A percentile compares a stretch with the other conserved stretches of the same genome.
These are phyloP conservation scores for Claviceps purpurea DNA, from an alignment of 2,329 filamentous ascomycete species.

Conservation along the genomic window DNA sequence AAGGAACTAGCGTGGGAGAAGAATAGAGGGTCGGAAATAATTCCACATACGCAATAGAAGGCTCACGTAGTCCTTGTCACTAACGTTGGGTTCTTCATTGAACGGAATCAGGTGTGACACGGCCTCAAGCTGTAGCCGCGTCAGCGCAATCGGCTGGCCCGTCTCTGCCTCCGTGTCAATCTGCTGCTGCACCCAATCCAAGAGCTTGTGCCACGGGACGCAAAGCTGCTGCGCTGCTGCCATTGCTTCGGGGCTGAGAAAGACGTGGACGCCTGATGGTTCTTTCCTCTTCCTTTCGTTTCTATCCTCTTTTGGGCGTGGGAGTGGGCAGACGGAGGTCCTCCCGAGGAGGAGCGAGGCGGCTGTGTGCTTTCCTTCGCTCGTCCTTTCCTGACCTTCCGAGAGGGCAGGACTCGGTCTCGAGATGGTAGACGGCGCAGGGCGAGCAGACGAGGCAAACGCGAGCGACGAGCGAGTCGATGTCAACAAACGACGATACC, in stretches of 20 bases:
- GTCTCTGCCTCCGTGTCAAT: slow-evolving; percentile 20
- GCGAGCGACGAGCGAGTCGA: too few species aligned
- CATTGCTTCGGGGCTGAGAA: neutral
- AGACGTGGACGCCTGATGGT: too few species aligned
- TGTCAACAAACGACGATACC: too few species aligned
- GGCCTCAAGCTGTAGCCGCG: slow-evolving; percentile 24
- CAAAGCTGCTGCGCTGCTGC: neutral
- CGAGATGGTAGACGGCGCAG: too few species aligned
- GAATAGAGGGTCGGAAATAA: neutral
- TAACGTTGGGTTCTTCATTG: slow-evolving; percentile 15
- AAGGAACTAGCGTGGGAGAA: too few species aligned
- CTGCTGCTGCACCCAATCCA: slow-evolving; percentile 27
- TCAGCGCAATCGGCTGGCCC: slow-evolving; percentile 22
- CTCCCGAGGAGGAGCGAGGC: too few species aligned
- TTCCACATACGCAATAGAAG: slow-evolving; percentile 14
- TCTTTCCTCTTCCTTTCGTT: neutral
- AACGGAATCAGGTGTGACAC: slow-evolving; percentile 26
- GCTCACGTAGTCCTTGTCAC: slow-evolving; percentile 16
- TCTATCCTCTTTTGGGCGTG: too few species aligned
- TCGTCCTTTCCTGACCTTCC: too few species aligned
- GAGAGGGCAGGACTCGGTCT: too few species aligned
- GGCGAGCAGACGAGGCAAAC: too few species aligned
- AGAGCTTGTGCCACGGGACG: slow-evolving; percentile 22
- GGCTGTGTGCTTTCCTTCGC: too few species aligned
- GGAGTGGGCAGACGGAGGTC: too few species aligned